Evolutionary conservation across 225 moss, liverwort and hornwort genomes (phyloP).

Genomic region (Sphagnum tenellum): DNA sequence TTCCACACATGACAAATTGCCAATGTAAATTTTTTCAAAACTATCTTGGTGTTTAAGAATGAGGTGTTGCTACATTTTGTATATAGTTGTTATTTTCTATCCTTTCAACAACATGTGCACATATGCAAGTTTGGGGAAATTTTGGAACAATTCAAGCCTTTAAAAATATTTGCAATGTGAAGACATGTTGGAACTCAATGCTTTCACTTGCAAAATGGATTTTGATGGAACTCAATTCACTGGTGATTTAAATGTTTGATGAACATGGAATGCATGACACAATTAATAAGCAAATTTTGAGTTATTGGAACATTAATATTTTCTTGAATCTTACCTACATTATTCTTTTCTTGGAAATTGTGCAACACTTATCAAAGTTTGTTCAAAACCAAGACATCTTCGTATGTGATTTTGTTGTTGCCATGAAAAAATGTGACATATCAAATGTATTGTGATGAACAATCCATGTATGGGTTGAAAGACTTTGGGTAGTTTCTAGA

Average conservation of each 20-base stretch:
- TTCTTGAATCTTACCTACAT: not conserved
- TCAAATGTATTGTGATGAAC: conserved; percentile 1
- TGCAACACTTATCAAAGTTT: not conserved
- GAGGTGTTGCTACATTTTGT: not conserved
- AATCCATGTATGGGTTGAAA: not conserved
- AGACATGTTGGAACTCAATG: not conserved
- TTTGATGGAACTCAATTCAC: not conserved
- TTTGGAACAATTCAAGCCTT: not conserved
- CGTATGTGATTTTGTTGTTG: not conserved
- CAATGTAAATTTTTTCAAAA: not conserved
- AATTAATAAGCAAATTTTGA: not conserved
- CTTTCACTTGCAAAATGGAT: not conserved
- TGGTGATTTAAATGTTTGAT: not conserved
- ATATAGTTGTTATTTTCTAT: not conserved
- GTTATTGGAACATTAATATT: not conserved
- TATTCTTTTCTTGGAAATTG: not conserved
- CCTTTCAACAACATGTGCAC: too few relatives aligned
- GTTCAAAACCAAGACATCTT: too few relatives aligned
- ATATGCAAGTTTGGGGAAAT: not conserved
- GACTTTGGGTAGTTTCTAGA: not conserved
- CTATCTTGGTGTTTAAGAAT: not conserved
- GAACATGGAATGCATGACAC: not conserved
- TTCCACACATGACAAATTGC: conserved; percentile 1
- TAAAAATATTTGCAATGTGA: not conserved
- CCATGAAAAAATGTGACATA: not conserved